These are phyloP conservation scores for Colletotrichum melonis DNA, from an alignment of 2,329 filamentous ascomycete genomes.

Conservation along the genomic window DNA sequence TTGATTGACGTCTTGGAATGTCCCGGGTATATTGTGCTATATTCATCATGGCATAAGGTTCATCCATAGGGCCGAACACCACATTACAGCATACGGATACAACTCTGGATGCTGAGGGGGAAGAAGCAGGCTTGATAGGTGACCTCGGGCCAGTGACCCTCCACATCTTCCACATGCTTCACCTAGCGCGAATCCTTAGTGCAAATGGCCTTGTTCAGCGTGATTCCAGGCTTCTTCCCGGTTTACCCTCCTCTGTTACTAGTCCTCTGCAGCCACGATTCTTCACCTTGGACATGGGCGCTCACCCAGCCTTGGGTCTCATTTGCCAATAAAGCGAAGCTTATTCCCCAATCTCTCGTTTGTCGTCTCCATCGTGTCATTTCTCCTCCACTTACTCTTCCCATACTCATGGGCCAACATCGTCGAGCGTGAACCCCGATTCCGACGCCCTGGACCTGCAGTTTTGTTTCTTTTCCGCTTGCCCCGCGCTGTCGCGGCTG, in stretches of 20 bases:
- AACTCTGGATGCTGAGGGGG: background rate
- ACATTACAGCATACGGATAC: background rate
- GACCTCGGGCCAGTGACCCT: background rate
- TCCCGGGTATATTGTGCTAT: background rate
- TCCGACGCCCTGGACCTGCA: slow-evolving; percentile 18
- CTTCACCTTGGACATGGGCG: background rate
- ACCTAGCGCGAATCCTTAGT: background rate
- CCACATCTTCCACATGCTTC: slow-evolving; percentile 3
- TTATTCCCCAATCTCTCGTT: background rate
- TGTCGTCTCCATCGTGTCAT: background rate
- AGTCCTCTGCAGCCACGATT: background rate
- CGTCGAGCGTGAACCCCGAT: background rate
- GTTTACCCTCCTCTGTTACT: background rate
- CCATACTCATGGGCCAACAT: background rate
- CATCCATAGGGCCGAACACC: background rate
- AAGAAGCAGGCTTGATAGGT: background rate
- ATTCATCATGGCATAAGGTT: background rate
- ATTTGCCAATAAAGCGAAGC: slow-evolving; percentile 18
- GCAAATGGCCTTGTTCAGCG: slow-evolving; percentile 6
- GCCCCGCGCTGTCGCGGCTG: background rate
- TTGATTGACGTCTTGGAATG: slow-evolving; percentile 4
- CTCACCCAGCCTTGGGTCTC: background rate
- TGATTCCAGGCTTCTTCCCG: slow-evolving; percentile 17
- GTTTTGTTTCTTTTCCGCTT: background rate
- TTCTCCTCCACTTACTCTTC: background rate